Conservation (phyloP, 495 filamentous ascomycete genomes). For the Neurospora terricola region DNA sequence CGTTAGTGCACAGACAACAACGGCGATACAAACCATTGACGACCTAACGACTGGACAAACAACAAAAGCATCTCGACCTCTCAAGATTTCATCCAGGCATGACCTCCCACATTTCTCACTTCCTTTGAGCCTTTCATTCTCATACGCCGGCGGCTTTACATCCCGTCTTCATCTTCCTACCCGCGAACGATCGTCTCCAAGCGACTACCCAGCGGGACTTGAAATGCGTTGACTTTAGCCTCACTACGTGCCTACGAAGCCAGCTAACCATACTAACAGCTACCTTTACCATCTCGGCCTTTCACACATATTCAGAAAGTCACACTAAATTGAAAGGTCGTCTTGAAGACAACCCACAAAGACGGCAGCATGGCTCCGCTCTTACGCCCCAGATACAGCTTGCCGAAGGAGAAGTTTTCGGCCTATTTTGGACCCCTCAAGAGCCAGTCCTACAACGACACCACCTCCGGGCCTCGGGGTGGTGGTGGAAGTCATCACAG, state of each 20-base stretch:
- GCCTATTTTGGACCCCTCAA: constrained; percentile 46
- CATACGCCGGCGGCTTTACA: not conserved
- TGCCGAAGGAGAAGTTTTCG: constrained; percentile 55
- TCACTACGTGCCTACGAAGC: not conserved
- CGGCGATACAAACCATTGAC: not conserved
- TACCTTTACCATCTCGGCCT: not conserved
- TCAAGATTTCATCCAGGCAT: not conserved
- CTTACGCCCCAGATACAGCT: constrained; percentile 37
- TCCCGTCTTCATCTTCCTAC: not conserved
- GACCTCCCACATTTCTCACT: not conserved
- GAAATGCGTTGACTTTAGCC: not conserved
- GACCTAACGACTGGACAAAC: not conserved
- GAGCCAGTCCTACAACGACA: constrained; percentile 54
- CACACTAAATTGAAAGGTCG: not conserved
- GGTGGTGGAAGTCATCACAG: constrained; percentile 8
- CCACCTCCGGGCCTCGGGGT: constrained; percentile 24
- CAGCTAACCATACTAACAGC: not conserved
- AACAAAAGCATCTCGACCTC: not conserved
- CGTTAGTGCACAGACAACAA: not conserved
- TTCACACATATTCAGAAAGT: not conserved
- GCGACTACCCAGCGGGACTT: not conserved
- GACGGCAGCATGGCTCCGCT: constrained; percentile 40
- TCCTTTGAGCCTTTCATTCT: not conserved
- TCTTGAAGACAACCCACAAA: not conserved
- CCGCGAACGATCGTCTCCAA: not conserved